Evolutionary conservation across 352 stramenopile genomes (phyloP).

Genomic region (Saprolegnia diclina): DNA sequence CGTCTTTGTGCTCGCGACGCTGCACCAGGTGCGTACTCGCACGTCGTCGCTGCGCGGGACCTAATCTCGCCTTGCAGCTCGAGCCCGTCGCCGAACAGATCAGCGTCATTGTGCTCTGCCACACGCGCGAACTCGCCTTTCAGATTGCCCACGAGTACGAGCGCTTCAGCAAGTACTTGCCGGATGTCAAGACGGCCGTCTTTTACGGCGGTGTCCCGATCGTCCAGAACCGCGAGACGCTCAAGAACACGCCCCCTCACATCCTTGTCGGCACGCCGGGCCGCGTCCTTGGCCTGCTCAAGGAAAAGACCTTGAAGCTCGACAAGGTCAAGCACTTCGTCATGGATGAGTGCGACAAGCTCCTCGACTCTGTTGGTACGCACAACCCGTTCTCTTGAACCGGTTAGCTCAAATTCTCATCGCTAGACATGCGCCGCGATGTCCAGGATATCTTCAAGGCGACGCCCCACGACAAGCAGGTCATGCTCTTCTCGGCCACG

Average conservation of each 20-base stretch:
- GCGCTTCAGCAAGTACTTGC: slow-evolving; percentile 98
- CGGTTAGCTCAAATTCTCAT: slow-evolving; percentile 8
- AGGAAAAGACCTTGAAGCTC: slow-evolving; percentile 96
- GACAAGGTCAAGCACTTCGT: slow-evolving; percentile 99
- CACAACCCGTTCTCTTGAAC: not conserved
- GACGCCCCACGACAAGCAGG: slow-evolving; percentile 99
- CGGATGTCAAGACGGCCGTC: slow-evolving; percentile 94
- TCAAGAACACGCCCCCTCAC: slow-evolving; percentile 96
- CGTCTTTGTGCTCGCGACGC: slow-evolving; percentile 98
- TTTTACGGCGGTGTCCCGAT: slow-evolving; percentile 97
- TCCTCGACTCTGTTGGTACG: slow-evolving; percentile 95
- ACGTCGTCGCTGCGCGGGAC: not conserved
- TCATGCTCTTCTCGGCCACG: slow-evolving; percentile 99
- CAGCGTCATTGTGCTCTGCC: slow-evolving; percentile 96
- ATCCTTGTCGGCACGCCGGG: slow-evolving; percentile 99
- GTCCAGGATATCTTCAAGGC: slow-evolving; percentile 99
- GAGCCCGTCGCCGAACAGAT: slow-evolving; percentile 90
- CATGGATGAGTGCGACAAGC: slow-evolving; percentile 99
- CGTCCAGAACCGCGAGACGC: slow-evolving; percentile 91
- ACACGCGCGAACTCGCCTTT: slow-evolving; percentile 99
- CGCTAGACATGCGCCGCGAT: slow-evolving; percentile 96
- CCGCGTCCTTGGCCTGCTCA: slow-evolving; percentile 84
- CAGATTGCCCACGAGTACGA: slow-evolving; percentile 99
- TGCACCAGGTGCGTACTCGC: slow-evolving; percentile 93
- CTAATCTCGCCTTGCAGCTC: slow-evolving; percentile 44